Evolutionary conservation across 305 asterid genomes (phyloP), one percentile per base, ranked within the genome.

Genomic region (Fraxinus sp.): DNA sequence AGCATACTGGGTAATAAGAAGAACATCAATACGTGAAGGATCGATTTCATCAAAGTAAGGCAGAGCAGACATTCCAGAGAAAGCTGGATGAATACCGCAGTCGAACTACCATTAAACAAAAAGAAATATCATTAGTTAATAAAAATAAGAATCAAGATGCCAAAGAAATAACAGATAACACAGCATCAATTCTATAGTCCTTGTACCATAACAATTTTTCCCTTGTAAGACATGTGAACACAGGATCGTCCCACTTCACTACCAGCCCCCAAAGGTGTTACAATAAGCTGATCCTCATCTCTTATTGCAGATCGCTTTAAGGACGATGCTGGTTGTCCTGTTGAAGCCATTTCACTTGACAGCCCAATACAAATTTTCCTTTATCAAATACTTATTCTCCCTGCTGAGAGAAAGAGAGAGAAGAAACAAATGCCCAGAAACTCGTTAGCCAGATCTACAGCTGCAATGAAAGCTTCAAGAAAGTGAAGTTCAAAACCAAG

Each of bases 221-320:
- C 99, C 87, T 94, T 96, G 93, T 83, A 96, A 72, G 97, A 86
- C 98, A 93, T 93, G 92, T 89, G 82, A 83, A 92, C 93, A 80
- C 98, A 96, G 39, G 99, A 96, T 82, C 99, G 97, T 36, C 99
- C 99, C 20, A 96, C 99, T 92, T 96, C 99, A 84, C 74, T 94
- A 41, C 99, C 97, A 39, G 98, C 99, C 80, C 99, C 99, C 70
- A 94, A 91, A 39, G 99, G 98, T 0, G 97, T 96, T 28, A 96
- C 88, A 66, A 92, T 92, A 57, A 94, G 93, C 91, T 93, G 93
- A 86, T 94, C 99, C 55, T 97, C 97, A 80, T 96, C 98, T 75
- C 93, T 87, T 8, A 87, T 80, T 13, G 88, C 87, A 28, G 88
- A 88, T 83, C 95, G 89, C 90, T 91, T 90, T 70, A 86, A 28